Evolutionary conservation across 1,284 basidiomycete genomes (phyloP), one percentile per base, ranked within the genome.

Genomic region (Exobasidium rhododendri): DNA sequence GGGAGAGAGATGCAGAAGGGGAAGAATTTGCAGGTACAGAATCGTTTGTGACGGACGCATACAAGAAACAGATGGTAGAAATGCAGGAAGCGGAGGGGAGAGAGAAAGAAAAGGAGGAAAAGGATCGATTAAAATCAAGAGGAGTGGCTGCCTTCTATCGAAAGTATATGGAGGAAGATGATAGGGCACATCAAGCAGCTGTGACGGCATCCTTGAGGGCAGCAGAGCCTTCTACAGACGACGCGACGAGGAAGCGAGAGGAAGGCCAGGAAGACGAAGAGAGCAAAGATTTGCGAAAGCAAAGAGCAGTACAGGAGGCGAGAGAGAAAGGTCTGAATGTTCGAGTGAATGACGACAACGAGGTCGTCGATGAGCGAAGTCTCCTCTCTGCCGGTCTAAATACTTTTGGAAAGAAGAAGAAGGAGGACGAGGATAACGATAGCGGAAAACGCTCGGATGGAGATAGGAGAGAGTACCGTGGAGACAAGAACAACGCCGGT

Each of bases 261-360:
- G 2, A 46, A 10, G n/a, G 31, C 4, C 43, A 32, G 24, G 24
- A 35, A n/a, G 29, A 22, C 40, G 52, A 29, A 43, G 29, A 59
- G 10, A 20, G 20, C 30, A 44, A 2, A 1, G 51, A 50, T 7
- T 22, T 3, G 32, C n/a, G 17, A 17, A 29, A 96, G 68, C 88
- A 89, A 65, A 13, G 20, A 50, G 3, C 20, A 50, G 28, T 50
- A 3, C 61, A 58, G 45, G 85, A 82, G 65, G 80, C 84, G 59
- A 89, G 89, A 14, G 83, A 84, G 62, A 85, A 84, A 69, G 94
- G 93, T 20, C 89, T 90, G 79, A 84, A 87, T n/a, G 88, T 98
- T 45, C 94, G 97, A 80, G 83, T 97, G 55, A 98, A 98, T 81
- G 96, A 98, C 79, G 94, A 97, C 73, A 93, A 93, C 74, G 90